These are phyloP conservation scores for Kodamaea hsintzibuensis DNA, from an alignment of 805 yeast genomes.

Conservation along the genomic window DNA sequence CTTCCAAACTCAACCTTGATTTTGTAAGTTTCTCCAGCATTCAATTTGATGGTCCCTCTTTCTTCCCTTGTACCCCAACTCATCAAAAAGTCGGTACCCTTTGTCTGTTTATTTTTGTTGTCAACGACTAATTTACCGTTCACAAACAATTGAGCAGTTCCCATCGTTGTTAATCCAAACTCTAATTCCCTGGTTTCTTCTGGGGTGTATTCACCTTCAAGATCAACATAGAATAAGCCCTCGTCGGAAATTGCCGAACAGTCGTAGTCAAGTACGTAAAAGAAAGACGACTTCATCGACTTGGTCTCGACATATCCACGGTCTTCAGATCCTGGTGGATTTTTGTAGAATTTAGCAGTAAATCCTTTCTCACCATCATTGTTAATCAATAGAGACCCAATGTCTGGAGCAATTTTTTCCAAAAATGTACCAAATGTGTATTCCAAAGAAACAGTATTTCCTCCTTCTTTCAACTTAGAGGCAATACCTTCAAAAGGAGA, in stretches of 20 bases:
- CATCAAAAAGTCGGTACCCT: conserved; percentile 51
- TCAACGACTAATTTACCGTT: conserved; percentile 56
- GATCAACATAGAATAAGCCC: conserved; percentile 40
- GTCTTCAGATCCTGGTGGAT: conserved; percentile 20
- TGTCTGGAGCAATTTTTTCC: conserved; percentile 32
- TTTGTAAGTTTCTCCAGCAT: conserved; percentile 46
- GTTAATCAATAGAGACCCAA: conserved; percentile 19
- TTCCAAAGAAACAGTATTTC: conserved; percentile 13
- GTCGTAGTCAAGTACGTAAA: conserved; percentile 4
- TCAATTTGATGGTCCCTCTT: conserved; percentile 35
- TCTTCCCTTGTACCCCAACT: conserved; percentile 57
- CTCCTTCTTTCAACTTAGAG: conserved; percentile 24
- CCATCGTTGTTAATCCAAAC: conserved; percentile 53
- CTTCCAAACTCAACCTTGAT: conserved; percentile 53
- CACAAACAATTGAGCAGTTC: conserved; percentile 56
- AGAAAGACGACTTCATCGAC: conserved; percentile 14
- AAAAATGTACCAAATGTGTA: conserved; percentile 35
- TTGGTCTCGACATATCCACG: conserved; percentile 27
- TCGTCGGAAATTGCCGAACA: not conserved
- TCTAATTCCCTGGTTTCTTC: conserved; percentile 49
- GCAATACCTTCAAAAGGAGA: conserved; percentile 51
- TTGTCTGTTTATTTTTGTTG: conserved; percentile 51
- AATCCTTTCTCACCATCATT: conserved; percentile 29
- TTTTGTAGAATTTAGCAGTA: conserved; percentile 24
- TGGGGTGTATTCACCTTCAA: conserved; percentile 45